Conservation (phyloP, 108 stramenopile species). For the Craspedostauros australis region DNA sequence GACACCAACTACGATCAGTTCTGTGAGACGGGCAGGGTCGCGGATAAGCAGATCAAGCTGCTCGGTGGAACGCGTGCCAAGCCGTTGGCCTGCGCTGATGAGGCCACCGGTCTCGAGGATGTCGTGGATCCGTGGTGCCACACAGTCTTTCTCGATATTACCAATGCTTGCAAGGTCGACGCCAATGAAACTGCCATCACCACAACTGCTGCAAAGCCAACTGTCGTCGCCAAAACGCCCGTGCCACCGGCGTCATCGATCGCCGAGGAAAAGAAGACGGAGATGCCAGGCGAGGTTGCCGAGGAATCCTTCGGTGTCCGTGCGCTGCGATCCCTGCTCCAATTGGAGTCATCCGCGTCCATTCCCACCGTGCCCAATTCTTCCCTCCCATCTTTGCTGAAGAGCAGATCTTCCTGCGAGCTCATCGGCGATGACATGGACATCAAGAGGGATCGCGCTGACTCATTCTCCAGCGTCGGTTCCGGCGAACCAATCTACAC, state of each 20-base stretch:
- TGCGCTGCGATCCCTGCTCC: slow-evolving; percentile 27
- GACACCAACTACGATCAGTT: slow-evolving; percentile 89
- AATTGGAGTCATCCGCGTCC: slow-evolving; percentile 9
- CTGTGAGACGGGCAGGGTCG: slow-evolving; percentile 58
- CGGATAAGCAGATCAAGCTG: slow-evolving; percentile 58
- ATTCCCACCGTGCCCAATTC: slow-evolving; percentile 34
- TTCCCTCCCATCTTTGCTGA: slow-evolving; percentile 31
- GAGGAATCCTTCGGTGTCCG: slow-evolving; percentile 17
- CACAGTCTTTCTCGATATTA: slow-evolving; percentile 39
- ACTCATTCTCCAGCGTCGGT: slow-evolving; percentile 32
- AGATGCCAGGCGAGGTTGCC: slow-evolving; percentile 1
- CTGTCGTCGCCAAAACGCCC: not conserved
- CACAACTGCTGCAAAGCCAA: not conserved
- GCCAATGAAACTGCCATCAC: not conserved
- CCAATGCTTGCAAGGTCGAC: slow-evolving; percentile 32
- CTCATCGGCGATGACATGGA: slow-evolving; percentile 34
- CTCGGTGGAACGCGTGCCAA: slow-evolving; percentile 57
- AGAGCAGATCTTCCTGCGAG: slow-evolving; percentile 60
- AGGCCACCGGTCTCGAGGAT: slow-evolving; percentile 83
- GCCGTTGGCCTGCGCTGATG: slow-evolving; percentile 71
- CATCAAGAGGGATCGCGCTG: slow-evolving; percentile 3
- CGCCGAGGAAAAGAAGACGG: slow-evolving; percentile 33
- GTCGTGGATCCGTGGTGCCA: slow-evolving; percentile 78
- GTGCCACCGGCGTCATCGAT: not conserved
- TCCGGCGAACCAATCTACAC: slow-evolving; percentile 38